Evolutionary conservation across 2,329 filamentous ascomycete species (phyloP).

Genomic region (Ramularia endophylla): DNA sequence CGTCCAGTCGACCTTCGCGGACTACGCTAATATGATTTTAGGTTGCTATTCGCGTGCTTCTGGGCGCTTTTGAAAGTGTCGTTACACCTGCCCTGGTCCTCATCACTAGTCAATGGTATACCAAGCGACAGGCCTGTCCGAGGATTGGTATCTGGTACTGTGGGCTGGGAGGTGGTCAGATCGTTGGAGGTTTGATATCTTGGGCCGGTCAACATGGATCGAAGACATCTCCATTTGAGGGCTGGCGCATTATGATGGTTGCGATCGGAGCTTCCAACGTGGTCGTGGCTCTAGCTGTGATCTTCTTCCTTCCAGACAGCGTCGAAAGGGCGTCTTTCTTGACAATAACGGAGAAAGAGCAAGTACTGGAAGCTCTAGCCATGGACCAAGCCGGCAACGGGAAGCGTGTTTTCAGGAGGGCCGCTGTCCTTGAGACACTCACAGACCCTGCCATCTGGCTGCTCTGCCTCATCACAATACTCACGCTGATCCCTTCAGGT

Average conservation of each 20-base stretch:
- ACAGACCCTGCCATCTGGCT: constrained; percentile 53
- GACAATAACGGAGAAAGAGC: constrained; percentile 46
- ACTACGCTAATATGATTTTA: too few species aligned
- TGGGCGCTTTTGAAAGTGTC: constrained; percentile 12
- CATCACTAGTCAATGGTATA: constrained; percentile 22
- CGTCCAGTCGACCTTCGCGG: too few species aligned
- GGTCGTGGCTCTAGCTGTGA: constrained; percentile 7
- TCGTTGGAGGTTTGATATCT: constrained; percentile 62
- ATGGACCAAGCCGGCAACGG: constrained; percentile 39
- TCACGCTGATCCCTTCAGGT: constrained; percentile 35
- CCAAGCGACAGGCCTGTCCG: too few species aligned
- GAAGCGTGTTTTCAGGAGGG: constrained; percentile 41
- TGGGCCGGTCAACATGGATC: constrained; percentile 38
- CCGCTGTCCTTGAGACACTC: constrained; percentile 52
- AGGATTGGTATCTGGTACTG: constrained; percentile 56
- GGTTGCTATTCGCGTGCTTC: constrained; percentile 12
- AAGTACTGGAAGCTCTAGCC: constrained; percentile 39
- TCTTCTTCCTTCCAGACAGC: constrained; percentile 46
- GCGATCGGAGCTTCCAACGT: constrained; percentile 16
- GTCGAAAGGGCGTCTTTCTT: constrained; percentile 62
- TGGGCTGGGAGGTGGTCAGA: constrained; percentile 68
- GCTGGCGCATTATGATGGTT: constrained; percentile 23
- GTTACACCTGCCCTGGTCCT: constrained; percentile 14
- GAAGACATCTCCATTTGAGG: constrained; percentile 7
- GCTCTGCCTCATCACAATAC: constrained; percentile 32